phyloP scores from a whole-genome alignment of 2,329 filamentous ascomycete species.

The Aureobasidium sp. region DNA sequence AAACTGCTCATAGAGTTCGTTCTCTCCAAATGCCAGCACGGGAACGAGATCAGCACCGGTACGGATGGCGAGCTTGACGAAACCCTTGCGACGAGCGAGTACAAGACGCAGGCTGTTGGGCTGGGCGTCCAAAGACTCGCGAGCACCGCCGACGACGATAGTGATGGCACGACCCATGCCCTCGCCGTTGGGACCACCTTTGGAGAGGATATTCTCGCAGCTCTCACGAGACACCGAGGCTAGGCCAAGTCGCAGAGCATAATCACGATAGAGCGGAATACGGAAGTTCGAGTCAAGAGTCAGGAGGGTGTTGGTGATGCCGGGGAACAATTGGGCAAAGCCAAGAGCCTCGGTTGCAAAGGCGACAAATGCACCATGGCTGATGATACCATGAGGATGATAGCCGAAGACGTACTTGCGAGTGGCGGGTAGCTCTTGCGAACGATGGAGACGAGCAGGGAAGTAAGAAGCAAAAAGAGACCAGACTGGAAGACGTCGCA shows the following conservation, averaged over 20 bases:
- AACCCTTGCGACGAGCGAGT: constrained; percentile 78
- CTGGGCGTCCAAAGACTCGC: constrained; percentile 83
- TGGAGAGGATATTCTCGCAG: constrained; percentile 79
- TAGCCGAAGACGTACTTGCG: constrained; percentile 96
- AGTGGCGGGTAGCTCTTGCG: constrained; percentile 67
- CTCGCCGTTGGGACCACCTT: constrained; percentile 67
- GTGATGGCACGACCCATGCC: constrained; percentile 95
- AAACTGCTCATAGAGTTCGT: constrained; percentile 90
- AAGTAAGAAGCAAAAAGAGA: constrained; percentile 91
- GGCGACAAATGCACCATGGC: constrained; percentile 86
- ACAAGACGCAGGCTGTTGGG: constrained; percentile 72
- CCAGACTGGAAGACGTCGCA: constrained; percentile 72
- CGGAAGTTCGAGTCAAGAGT: constrained; percentile 96
- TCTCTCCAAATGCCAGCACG: constrained; percentile 88
- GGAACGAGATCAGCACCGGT: constrained; percentile 92
- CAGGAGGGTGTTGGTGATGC: constrained; percentile 86
- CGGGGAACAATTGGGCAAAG: constrained; percentile 81
- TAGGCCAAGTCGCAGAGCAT: constrained; percentile 81
- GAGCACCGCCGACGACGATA: constrained; percentile 87
- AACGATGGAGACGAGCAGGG: constrained; percentile 80
- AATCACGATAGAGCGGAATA: constrained; percentile 89
- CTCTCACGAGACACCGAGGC: constrained; percentile 85
- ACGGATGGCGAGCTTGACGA: constrained; percentile 85
- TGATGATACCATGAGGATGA: constrained; percentile 96
- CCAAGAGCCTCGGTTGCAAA: constrained; percentile 87